Conservation (phyloP, 768 basidiomycete genomes). For the Asterophora lycoperdoides region DNA sequence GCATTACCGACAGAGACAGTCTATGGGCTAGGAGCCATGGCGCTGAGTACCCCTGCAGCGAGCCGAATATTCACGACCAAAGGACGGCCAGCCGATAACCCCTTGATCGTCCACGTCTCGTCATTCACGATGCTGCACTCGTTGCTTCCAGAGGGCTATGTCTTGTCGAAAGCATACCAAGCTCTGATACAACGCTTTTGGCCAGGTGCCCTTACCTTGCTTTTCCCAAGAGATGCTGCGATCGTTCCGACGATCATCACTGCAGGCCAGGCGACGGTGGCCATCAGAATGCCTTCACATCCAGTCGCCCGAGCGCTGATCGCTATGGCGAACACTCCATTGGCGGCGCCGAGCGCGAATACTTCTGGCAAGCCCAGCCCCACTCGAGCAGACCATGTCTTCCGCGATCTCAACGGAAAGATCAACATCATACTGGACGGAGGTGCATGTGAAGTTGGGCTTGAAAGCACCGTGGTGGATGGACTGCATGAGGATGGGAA, state of each 20-base stretch:
- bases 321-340: constrained; percentile 61
- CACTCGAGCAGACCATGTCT: constrained; percentile 83
- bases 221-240: constrained; percentile 72
- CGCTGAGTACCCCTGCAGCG: constrained; percentile 60
- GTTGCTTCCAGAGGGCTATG: constrained; percentile 66
- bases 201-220: constrained; percentile 91
- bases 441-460: constrained; percentile 82
- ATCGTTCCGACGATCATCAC: constrained; percentile 74
- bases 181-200: constrained; percentile 81
- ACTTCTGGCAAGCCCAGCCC: constrained; percentile 93
- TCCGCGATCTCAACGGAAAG: constrained; percentile 71
- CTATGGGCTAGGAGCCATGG: constrained; percentile 92
- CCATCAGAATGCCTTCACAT: constrained; percentile 92
- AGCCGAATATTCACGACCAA: constrained; percentile 81
- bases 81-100: constrained; percentile 92
- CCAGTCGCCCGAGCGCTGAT: constrained; percentile 90
- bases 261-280: constrained; percentile 76
- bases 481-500: constrained; percentile 72
- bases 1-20: constrained; percentile 98
- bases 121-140: constrained; percentile 74
- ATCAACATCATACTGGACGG: constrained; percentile 84
- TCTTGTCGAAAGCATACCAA: constrained; percentile 60
- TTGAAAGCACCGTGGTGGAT: constrained; percentile 96
- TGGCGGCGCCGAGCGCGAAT: constrained; percentile 96
- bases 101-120: constrained; percentile 94